Evolutionary conservation across 768 basidiomycete genomes (phyloP).

Genomic region (Pholiota molesta): DNA sequence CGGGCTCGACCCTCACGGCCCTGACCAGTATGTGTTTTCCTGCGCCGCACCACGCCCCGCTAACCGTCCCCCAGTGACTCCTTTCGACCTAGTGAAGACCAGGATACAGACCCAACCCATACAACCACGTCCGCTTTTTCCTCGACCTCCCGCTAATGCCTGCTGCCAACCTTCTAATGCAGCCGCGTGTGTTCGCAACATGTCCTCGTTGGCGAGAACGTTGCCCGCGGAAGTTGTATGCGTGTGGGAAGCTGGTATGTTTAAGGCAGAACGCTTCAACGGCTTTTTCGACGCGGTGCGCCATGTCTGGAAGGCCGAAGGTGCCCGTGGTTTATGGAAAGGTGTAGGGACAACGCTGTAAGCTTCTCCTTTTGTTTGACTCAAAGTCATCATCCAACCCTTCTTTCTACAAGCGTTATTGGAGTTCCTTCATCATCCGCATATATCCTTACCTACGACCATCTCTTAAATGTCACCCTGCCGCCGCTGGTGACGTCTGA

Average conservation of each 20-base stretch:
- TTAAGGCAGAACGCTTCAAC: conserved; percentile 71
- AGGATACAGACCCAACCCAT: conserved; percentile 92
- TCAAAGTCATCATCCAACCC: not conserved
- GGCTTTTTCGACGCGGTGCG: conserved; percentile 87
- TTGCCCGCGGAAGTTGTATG: conserved; percentile 70
- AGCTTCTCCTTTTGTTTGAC: conserved; percentile 28
- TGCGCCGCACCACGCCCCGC: not conserved
- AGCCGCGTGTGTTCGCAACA: conserved; percentile 66
- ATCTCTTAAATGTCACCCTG: conserved; percentile 67
- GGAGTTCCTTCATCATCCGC: conserved; percentile 89
- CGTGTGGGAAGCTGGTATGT: conserved; percentile 74
- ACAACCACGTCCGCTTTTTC: conserved; percentile 49
- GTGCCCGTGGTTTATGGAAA: conserved; percentile 90
- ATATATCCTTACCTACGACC: conserved; percentile 97
- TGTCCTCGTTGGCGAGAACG: conserved; percentile 73
- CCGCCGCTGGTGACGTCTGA: conserved; percentile 60
- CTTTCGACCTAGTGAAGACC: conserved; percentile 98
- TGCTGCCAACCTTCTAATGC: conserved; percentile 73
- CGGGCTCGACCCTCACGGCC: conserved; percentile 80
- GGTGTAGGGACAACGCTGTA: conserved; percentile 91
- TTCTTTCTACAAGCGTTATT: conserved; percentile 61
- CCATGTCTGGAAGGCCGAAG: conserved; percentile 82
- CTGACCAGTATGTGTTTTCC: conserved; percentile 65
- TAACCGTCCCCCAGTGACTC: conserved; percentile 77
- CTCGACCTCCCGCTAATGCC: conserved; percentile 52